Evolutionary conservation across 768 basidiomycete genomes (phyloP), one percentile per base, ranked within the genome.

Genomic region (Lactifluus volemus): DNA sequence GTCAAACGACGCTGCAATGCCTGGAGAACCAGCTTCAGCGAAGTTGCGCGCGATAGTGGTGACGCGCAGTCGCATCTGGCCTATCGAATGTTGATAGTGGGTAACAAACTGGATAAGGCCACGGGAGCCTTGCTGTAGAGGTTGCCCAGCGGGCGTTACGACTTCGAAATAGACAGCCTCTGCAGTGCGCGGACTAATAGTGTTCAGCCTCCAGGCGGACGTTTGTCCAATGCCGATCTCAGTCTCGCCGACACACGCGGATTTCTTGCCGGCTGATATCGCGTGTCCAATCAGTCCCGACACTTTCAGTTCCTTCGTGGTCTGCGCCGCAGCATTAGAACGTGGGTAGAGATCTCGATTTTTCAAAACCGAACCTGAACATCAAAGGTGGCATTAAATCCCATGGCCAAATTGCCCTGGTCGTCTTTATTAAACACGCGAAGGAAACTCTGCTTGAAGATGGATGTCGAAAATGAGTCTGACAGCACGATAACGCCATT

Each of bases 161-260:
- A 98, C 97, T 72, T 99, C 97, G 70, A 99, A 98, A 77, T 98
- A 99, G 39, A 96, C 92, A 32, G 85, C 96, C 52, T 88, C 82
- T 1, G 96, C 86, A 1, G 93, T 92, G 58, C 81, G 86, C 4
- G 93, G 92, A 0, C 84, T 92, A 65, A 99, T 81, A 54, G 85
- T 80, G 76, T 96, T 97, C 67, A 98, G 83, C 75, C 92, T 97
- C 97, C 97, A 99, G 1, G 94, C 96, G 10, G 96, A 97, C 0
- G 97, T 99, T 71, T 95, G 92, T 36, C 95, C 96, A 63, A 99
- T 96, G 71, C 97, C 97, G 61, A 99, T 98, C 73, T 98, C 97
- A 0, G 97, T 98, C 77, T 99, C 97, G 62, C 96, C 97, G 17
- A 99, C 97, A 69, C 92, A 97, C 0, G 84, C 84, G 0, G 93